Conservation (phyloP, 306 rosid genomes). For the Citrullus amarus region DNA sequence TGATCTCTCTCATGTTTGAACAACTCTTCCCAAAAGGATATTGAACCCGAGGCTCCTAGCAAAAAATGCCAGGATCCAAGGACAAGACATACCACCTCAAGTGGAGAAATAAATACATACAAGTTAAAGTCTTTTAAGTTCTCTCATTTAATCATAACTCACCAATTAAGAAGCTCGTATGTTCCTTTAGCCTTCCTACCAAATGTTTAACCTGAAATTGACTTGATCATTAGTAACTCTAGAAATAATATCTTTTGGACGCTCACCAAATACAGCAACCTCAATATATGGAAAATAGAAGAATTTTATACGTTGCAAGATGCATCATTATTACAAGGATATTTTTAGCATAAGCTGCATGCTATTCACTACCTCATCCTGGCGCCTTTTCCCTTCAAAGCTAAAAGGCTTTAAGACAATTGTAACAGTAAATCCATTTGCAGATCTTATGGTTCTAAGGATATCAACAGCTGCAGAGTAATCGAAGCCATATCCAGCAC, state of each 20-base stretch:
- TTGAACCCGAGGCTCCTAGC: neutral
- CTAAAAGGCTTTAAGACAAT: slow-evolving; percentile 79
- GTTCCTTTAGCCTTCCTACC: slow-evolving; percentile 50
- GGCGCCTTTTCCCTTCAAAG: slow-evolving; percentile 87
- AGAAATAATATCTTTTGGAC: neutral
- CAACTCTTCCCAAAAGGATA: neutral
- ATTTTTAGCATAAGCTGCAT: neutral
- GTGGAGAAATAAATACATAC: neutral
- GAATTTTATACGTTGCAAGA: neutral
- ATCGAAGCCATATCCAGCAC: slow-evolving; percentile 85
- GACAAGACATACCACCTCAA: neutral
- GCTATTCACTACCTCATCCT: slow-evolving; percentile 54
- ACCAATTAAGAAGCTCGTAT: slow-evolving; percentile 68
- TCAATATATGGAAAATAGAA: neutral
- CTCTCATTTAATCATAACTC: slow-evolving; percentile 19
- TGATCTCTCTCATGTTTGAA: too few species aligned
- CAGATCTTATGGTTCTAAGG: slow-evolving; percentile 52
- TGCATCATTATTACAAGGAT: neutral
- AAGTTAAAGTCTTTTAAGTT: slow-evolving; percentile 8
- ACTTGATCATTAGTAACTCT: neutral
- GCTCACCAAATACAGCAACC: neutral
- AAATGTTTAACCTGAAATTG: slow-evolving; percentile 52
- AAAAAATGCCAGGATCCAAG: neutral
- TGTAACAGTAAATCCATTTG: slow-evolving; percentile 52
- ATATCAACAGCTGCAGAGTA: slow-evolving; percentile 44